A percentile compares a stretch with the other conserved stretches of the same genome.
Conservation (phyloP, 208 protist genomes). For the Strigomonas culicis region DNA sequence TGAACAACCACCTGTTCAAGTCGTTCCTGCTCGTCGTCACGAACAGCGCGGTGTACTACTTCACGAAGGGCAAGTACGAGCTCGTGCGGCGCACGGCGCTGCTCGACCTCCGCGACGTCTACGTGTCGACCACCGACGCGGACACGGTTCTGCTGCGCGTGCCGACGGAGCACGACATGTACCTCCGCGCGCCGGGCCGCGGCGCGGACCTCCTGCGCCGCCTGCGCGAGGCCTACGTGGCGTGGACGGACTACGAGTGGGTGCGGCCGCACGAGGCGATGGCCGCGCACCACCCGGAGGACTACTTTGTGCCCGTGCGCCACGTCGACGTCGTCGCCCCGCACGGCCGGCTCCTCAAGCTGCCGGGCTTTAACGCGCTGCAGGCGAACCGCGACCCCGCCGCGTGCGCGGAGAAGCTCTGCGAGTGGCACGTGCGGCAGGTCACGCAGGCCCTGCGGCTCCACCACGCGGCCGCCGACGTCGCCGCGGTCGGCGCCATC, state of each 20-base stretch:
- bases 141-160: conserved; percentile 53
- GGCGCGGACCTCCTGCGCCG: conserved; percentile 45
- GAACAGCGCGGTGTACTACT: conserved; percentile 68
- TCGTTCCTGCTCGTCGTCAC: conserved; percentile 54
- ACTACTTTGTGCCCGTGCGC: conserved; percentile 36
- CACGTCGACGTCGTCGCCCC: conserved; percentile 24
- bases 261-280: conserved; percentile 31
- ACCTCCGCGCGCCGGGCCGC: conserved; percentile 42
- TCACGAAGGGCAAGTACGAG: conserved; percentile 46
- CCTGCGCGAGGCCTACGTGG: conserved; percentile 53
- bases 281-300: conserved; percentile 16
- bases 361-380: conserved; percentile 38
- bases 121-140: conserved; percentile 28
- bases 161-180: conserved; percentile 66
- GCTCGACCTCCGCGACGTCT: conserved; percentile 36
- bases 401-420: conserved; percentile 24
- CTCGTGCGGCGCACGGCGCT: conserved; percentile 49
- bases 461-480: conserved; percentile 5
- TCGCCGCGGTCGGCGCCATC: conserved; percentile 4
- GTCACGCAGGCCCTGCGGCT: conserved; percentile 34
- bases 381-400: conserved; percentile 36
- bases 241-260: conserved; percentile 49
- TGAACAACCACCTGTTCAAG: conserved; percentile 52
- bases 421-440: conserved; percentile 37
- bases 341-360: conserved; percentile 40